Percentiles rank a stretch among this genome's conserved stretches.
phyloP scores from a whole-genome alignment of 2,329 filamentous ascomycete genomes.

The Pseudofabraea citricarpa region DNA sequence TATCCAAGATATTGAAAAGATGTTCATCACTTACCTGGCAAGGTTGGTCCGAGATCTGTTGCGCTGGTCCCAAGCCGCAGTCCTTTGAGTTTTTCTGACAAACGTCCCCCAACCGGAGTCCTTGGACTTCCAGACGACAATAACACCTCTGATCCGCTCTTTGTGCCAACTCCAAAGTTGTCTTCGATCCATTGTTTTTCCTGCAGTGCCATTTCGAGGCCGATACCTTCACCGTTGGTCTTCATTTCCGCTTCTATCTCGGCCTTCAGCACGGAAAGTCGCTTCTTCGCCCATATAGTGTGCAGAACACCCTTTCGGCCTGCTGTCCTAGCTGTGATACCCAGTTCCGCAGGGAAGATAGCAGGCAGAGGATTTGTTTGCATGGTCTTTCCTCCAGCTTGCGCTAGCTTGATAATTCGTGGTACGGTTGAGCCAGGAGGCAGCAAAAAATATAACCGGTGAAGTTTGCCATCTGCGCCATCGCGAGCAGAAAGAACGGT shows the following conservation, averaged over 20 bases:
- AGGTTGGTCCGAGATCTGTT: slow-evolving; percentile 52
- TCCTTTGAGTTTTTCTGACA: slow-evolving; percentile 76
- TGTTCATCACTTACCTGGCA: slow-evolving; percentile 41
- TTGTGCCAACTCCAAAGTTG: slow-evolving; percentile 52
- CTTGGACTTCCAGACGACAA: slow-evolving; percentile 49
- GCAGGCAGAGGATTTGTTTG: slow-evolving; percentile 78
- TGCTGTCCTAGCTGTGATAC: slow-evolving; percentile 57
- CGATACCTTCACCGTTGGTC: slow-evolving; percentile 75
- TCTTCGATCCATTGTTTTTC: slow-evolving; percentile 83
- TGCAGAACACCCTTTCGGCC: slow-evolving; percentile 76
- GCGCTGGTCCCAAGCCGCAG: slow-evolving; percentile 72
- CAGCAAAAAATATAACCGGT: slow-evolving; percentile 74
- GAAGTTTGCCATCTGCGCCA: slow-evolving; percentile 33
- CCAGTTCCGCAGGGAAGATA: slow-evolving; percentile 75
- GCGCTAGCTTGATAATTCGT: slow-evolving; percentile 61
- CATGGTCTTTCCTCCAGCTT: slow-evolving; percentile 38
- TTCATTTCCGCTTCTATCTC: slow-evolving; percentile 74
- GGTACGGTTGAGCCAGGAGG: slow-evolving; percentile 69
- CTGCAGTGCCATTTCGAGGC: slow-evolving; percentile 75
- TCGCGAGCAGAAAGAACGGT: slow-evolving; percentile 53
- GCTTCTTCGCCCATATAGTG: slow-evolving; percentile 84
- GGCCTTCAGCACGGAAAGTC: slow-evolving; percentile 66
- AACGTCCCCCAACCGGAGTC: slow-evolving; percentile 59
- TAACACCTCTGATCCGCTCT: slow-evolving; percentile 23
- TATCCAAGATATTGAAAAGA: not conserved